Evolutionary conservation across 345 rosid genomes (phyloP).

Genomic region (Firmiana major): DNA sequence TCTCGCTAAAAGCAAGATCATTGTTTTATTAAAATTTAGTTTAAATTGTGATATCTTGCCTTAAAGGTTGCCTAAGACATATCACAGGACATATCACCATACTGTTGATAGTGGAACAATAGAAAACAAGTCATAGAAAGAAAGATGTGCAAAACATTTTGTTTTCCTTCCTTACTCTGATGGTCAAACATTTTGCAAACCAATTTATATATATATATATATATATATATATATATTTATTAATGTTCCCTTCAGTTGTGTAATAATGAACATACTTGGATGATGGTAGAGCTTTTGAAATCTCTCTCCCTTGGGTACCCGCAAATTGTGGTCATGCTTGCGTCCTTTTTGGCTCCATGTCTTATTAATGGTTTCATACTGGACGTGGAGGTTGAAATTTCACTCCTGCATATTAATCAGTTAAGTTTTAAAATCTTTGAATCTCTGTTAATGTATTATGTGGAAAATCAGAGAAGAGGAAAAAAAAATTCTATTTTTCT

Average conservation of each 20-base stretch:
- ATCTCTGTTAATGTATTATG: background rate
- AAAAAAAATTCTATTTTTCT: too few relatives aligned
- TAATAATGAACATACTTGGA: background rate
- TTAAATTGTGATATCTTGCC: background rate
- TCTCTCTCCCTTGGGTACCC: background rate
- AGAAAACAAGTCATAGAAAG: background rate
- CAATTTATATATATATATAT: too few relatives aligned
- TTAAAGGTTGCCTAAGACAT: background rate
- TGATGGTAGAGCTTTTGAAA: background rate
- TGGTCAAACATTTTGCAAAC: too few relatives aligned
- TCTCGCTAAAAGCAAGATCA: background rate
- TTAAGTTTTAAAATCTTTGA: background rate
- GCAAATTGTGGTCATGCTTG: background rate
- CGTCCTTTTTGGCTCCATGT: conserved; percentile 1
- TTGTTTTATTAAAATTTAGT: background rate
- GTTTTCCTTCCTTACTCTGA: background rate
- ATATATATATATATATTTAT: too few relatives aligned
- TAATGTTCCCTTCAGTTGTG: background rate
- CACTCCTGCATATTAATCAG: conserved; percentile 8
- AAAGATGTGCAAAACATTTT: background rate
- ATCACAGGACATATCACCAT: background rate
- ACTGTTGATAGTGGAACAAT: background rate
- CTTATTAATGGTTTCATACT: conserved; percentile 8
- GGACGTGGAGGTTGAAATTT: conserved; percentile 12
- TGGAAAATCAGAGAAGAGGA: too few relatives aligned